Percentiles rank a stretch among this genome's conserved stretches.
Conservation (phyloP, 345 rosid genomes). For the Zanthoxylum bungeanum region DNA sequence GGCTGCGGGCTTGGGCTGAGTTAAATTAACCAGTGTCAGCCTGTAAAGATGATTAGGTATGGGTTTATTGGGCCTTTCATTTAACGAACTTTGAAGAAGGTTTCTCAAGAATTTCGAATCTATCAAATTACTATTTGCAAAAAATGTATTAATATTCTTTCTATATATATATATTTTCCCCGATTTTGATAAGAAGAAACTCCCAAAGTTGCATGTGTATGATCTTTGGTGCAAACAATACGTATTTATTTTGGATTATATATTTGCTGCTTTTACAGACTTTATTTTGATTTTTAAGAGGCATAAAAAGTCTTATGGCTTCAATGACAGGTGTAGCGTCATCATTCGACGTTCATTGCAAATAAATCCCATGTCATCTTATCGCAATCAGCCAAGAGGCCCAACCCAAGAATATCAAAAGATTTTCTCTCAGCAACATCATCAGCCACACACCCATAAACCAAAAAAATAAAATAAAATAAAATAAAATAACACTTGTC, state of each 20-base stretch:
- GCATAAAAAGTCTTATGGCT: not conserved
- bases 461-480: too few relatives aligned
- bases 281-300: not conserved
- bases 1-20: not conserved
- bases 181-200: too few relatives aligned
- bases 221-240: too few relatives aligned
- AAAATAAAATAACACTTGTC: not conserved
- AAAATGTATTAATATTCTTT: too few relatives aligned
- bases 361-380: not conserved
- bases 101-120: not conserved
- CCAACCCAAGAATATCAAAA: not conserved
- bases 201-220: too few relatives aligned
- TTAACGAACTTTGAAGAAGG: not conserved
- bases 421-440: constrained; percentile 19
- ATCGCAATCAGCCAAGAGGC: not conserved
- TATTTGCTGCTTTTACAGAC: too few relatives aligned
- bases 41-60: not conserved
- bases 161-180: too few relatives aligned
- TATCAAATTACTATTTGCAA: too few relatives aligned
- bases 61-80: not conserved
- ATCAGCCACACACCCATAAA: constrained; percentile 28
- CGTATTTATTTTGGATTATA: too few relatives aligned
- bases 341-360: not conserved
- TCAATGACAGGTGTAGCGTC: not conserved
- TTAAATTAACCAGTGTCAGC: too few relatives aligned